These are phyloP conservation scores for Umbilicus rupestris DNA, from an alignment of 164 flowering plant species.

Conservation along the genomic window DNA sequence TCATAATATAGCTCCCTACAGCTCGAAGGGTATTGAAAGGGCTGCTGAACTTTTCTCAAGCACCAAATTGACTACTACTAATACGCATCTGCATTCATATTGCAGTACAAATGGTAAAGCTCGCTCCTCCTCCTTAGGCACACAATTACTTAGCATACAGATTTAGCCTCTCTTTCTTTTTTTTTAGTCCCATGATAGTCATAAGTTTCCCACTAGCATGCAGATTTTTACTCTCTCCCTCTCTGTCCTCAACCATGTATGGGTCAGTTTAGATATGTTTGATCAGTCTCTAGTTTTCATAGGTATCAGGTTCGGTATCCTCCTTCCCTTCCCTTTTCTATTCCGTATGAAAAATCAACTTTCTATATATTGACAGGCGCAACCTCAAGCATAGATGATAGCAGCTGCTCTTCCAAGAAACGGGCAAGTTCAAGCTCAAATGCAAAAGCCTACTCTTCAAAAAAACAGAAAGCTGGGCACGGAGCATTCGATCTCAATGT, in stretches of 20 bases:
- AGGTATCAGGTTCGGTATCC: not conserved
- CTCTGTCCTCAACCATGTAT: not conserved
- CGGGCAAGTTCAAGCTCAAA: constrained; percentile 1
- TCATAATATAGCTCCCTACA: constrained; percentile 71
- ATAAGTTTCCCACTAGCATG: not conserved
- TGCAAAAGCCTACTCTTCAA: not conserved
- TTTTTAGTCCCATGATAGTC: not conserved
- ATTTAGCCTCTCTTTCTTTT: not conserved
- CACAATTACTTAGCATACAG: not conserved
- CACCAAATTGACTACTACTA: constrained; percentile 11
- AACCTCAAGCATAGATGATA: not conserved
- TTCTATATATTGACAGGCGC: not conserved
- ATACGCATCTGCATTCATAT: constrained; percentile 11
- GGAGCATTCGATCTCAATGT: constrained; percentile 33
- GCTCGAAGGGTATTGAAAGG: constrained; percentile 27
- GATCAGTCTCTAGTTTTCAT: not conserved
- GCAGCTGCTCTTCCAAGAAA: constrained; percentile 1
- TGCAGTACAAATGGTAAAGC: constrained; percentile 21
- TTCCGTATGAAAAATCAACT: not conserved
- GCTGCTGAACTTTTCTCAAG: constrained; percentile 6
- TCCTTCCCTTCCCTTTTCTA: not conserved
- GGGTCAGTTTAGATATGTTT: no score
- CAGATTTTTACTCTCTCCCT: not conserved
- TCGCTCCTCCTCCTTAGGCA: not conserved
- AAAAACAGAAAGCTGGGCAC: not conserved